Evolutionary conservation across 2,329 filamentous ascomycete species (phyloP), one percentile per base, ranked within the genome.

Genomic region (Trichoderma asperellum): DNA sequence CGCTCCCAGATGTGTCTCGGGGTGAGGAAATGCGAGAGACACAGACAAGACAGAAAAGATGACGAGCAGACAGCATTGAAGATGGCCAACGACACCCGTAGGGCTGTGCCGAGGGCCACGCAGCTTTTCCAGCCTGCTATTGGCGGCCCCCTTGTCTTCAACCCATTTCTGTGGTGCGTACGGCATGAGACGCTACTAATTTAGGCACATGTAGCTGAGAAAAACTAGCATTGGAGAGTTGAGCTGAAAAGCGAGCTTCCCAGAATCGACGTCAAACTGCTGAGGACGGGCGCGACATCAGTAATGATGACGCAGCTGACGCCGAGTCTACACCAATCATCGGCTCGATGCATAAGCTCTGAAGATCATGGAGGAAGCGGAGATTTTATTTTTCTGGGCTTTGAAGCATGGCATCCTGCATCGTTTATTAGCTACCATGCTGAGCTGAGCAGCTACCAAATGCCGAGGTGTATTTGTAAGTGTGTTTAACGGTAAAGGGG

Each of bases 231-330:
- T 24, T 27, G 56, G 35, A 43, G 24, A 60, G 37, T 21, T 40
- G 37, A 60, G 37, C 35, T 40, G 37, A 60, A 60, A 60, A 37
- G 37, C 37, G 58, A 60, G 58, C 47, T 49, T 43, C 59, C 43
- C 21, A 40, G 59, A 40, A 62, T 62, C 58, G 58, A 60, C 58
- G 37, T 5, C 27, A 12, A 24, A 49, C 12, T 47, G 16, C 14
- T 55, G 16, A 43, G 21, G 18, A 43, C 27, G 47, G 59, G n/a
- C 40, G 40, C 40, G 40, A 43, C n/a, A 18, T 10, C 16, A 21
- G 40, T 29, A 43, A 52, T 21, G 61, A 64, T 57, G 53, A 55
- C 35, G 62, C 62, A 57, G 62, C 62, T 65, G 62, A 65, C 32
- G 53, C 35, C 24, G 52, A 57, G 29, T 18, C 27, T 40, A 47